Conservation (phyloP, 768 basidiomycete species). For the Phanerochaete sordida region DNA sequence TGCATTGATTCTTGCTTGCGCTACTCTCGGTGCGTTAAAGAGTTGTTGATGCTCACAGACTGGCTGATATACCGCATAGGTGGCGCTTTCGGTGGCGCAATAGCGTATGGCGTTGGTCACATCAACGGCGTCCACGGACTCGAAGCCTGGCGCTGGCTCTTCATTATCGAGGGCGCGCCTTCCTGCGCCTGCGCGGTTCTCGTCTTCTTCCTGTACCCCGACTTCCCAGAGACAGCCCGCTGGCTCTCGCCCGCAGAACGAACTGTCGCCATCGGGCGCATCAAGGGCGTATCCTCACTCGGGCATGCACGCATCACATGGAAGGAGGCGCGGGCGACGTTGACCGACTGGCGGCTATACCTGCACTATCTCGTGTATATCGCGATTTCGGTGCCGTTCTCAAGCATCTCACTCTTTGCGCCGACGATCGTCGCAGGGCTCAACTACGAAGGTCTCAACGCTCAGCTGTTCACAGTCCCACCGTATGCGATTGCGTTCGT, state of each 20-base stretch:
- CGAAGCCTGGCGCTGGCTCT: conserved; percentile 30
- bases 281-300: conserved; percentile 34
- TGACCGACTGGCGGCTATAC: conserved; percentile 35
- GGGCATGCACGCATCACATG: conserved; percentile 33
- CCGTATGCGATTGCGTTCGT: conserved; percentile 35
- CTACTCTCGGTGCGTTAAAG: conserved; percentile 21
- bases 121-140: conserved; percentile 25
- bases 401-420: conserved; percentile 50
- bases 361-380: conserved; percentile 40
- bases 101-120: conserved; percentile 28
- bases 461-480: conserved; percentile 61
- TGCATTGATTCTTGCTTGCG: conserved; percentile 29
- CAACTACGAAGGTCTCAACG: conserved; percentile 48
- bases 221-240: conserved; percentile 44
- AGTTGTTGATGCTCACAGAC: background rate
- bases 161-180: conserved; percentile 45
- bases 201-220: conserved; percentile 35
- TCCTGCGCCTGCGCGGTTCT: conserved; percentile 35
- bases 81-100: conserved; percentile 29
- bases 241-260: conserved; percentile 45
- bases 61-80: conserved; percentile 6
- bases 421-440: conserved; percentile 67
- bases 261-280: conserved; percentile 33
- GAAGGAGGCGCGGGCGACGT: conserved; percentile 32
- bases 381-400: conserved; percentile 41